Conservation (phyloP, 75 land plant genomes). For the Selaginella tamariscina region DNA sequence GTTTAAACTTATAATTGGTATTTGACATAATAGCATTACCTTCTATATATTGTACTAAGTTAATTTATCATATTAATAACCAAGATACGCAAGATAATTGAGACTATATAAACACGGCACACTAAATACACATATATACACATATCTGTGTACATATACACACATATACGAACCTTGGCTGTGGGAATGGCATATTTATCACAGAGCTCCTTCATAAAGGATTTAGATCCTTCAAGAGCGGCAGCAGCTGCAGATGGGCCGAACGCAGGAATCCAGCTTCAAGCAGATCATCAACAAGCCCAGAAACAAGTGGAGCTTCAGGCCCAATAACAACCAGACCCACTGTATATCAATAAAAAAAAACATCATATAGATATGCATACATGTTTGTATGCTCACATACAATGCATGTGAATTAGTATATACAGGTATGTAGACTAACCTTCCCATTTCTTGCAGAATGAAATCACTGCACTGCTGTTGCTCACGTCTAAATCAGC, state of each 20-base stretch:
- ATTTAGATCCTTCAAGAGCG: conserved; percentile 86
- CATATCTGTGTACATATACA: no score
- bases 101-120: no score
- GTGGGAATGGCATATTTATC: conserved; percentile 89
- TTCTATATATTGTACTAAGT: no score
- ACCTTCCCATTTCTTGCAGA: conserved; percentile 52
- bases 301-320: conserved; percentile 88
- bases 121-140: no score
- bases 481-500: conserved; percentile 47
- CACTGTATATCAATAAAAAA: no score
- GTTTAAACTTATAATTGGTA: no score
- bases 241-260: conserved; percentile 95
- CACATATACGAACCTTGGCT: conserved; percentile 50
- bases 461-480: conserved; percentile 50
- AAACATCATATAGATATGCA: no score
- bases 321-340: conserved; percentile 91
- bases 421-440: no score
- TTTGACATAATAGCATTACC: no score
- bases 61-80: not conserved
- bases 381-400: no score
- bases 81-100: not conserved
- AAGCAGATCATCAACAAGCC: conserved; percentile 69
- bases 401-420: no score
- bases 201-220: conserved; percentile 87
- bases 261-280: conserved; percentile 66